These are phyloP conservation scores for Collybia mongolica DNA, from an alignment of 768 basidiomycete genomes.

Conservation along the genomic window DNA sequence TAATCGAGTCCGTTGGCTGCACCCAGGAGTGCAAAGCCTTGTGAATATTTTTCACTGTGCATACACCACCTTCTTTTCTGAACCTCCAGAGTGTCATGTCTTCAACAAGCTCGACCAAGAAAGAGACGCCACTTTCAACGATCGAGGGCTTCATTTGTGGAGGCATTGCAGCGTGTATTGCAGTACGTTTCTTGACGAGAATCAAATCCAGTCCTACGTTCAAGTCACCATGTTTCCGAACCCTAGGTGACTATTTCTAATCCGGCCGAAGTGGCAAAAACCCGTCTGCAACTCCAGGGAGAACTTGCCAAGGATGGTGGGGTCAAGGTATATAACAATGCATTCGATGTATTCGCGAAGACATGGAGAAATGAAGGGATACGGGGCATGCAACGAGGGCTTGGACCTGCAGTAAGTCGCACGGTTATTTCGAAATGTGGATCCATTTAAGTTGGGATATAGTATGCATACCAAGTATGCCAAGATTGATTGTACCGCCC, in stretches of 20 bases:
- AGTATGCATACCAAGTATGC: conserved; percentile 92
- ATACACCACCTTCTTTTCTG: neutral
- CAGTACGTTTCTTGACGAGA: conserved; percentile 49
- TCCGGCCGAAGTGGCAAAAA: conserved; percentile 87
- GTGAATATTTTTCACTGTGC: neutral
- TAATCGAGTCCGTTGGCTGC: neutral
- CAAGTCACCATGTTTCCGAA: conserved; percentile 11
- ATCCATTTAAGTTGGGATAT: conserved; percentile 16
- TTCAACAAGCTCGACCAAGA: conserved; percentile 8
- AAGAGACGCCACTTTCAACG: conserved; percentile 49
- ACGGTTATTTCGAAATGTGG: neutral
- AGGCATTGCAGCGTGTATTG: conserved; percentile 87
- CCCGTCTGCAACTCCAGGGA: conserved; percentile 93
- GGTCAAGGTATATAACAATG: conserved; percentile 82
- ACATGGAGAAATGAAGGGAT: conserved; percentile 90
- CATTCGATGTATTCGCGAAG: conserved; percentile 82
- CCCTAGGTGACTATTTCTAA: conserved; percentile 77
- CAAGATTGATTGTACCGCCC: conserved; percentile 3
- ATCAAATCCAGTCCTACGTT: neutral
- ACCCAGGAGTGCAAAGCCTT: neutral
- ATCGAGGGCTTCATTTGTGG: conserved; percentile 86
- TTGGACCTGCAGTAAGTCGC: conserved; percentile 77
- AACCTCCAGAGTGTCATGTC: conserved; percentile 8
- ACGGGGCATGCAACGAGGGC: conserved; percentile 89
- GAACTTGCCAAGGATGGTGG: conserved; percentile 80